These are phyloP conservation scores for Debaryomyces subglobosus DNA, from an alignment of 1,139 yeast genomes.

Conservation along the genomic window DNA sequence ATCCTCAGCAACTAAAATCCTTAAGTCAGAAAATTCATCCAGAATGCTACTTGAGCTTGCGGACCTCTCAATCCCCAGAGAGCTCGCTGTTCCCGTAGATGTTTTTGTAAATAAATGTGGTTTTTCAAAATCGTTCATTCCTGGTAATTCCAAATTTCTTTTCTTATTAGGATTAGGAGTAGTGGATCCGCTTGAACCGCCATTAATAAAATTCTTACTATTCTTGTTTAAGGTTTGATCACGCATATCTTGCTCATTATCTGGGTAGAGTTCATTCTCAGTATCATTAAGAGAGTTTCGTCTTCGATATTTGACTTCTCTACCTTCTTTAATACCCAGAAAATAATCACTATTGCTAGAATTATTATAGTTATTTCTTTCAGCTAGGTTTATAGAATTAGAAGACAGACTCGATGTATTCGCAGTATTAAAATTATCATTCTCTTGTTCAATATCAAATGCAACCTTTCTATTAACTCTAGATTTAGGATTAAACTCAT, in stretches of 20 bases:
- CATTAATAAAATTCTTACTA: neutral
- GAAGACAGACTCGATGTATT: neutral
- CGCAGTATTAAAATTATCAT: conserved; percentile 1
- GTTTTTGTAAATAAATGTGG: conserved; percentile 51
- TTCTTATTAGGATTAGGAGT: neutral
- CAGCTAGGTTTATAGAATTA: neutral
- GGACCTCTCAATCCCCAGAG: conserved; percentile 25
- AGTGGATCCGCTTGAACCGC: neutral
- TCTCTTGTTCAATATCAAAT: conserved; percentile 23
- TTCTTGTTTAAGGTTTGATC: neutral
- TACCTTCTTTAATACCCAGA: neutral
- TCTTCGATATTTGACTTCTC: neutral
- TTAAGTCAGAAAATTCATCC: conserved; percentile 41
- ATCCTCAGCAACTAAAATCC: conserved; percentile 91
- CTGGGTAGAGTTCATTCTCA: neutral
- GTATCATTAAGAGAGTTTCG: neutral
- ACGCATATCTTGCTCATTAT: neutral
- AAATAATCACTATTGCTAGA: neutral
- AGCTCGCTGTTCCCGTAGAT: conserved; percentile 62
- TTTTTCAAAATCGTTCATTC: conserved; percentile 34
- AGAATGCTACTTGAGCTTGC: conserved; percentile 25
- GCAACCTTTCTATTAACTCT: conserved; percentile 42
- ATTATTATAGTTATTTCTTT: neutral
- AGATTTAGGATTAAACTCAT: conserved; percentile 45
- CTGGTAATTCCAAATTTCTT: conserved; percentile 8